Conservation (phyloP, 176 grass and related monocot species). For the Carex myosuroides region DNA sequence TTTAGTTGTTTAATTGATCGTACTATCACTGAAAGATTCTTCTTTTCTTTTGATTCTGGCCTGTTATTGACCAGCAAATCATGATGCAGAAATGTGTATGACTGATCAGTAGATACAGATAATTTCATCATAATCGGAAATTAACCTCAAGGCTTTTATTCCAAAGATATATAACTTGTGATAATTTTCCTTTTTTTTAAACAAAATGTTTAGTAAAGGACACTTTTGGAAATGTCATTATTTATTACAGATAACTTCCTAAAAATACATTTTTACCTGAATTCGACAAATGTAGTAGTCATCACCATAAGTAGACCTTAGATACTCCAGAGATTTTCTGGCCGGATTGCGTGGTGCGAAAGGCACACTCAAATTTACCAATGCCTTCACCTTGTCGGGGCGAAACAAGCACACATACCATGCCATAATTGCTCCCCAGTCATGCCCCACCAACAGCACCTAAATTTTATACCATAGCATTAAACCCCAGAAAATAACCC, state of each 20-base stretch:
- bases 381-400: slow-evolving; percentile 40
- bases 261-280: slow-evolving; percentile 25
- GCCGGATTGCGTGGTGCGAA: slow-evolving; percentile 35
- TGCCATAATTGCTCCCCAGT: slow-evolving; percentile 51
- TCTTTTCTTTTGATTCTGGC: background rate
- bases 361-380: slow-evolving; percentile 44
- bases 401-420: slow-evolving; percentile 54
- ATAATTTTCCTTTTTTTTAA: background rate
- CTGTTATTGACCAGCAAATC: background rate
- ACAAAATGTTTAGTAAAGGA: no score
- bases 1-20: background rate
- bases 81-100: background rate
- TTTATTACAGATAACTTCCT: no score
- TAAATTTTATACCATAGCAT: background rate
- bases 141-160: background rate
- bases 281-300: slow-evolving; percentile 57
- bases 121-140: background rate
- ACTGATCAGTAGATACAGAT: background rate
- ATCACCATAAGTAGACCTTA: slow-evolving; percentile 39
- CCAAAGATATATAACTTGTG: background rate
- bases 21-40: background rate
- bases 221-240: no score
- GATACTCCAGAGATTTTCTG: slow-evolving; percentile 25
- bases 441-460: slow-evolving; percentile 55
- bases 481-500: background rate